Base-by-base conservation (phyloP, 441 rosid genomes). In the Codiaeum variegatum region DNA sequence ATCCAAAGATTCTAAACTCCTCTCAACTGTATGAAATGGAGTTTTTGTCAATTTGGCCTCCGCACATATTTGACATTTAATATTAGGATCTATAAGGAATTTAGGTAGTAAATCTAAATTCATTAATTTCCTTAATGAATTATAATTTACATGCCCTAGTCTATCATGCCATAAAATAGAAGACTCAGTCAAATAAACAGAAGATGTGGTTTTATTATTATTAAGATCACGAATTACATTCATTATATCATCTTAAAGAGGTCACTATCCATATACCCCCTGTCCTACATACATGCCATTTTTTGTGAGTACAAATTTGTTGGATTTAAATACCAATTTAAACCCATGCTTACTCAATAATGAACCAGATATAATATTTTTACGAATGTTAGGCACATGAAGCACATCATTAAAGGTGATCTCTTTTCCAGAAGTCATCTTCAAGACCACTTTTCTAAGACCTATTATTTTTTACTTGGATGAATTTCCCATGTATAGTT, bases 301-400 rank as follows among this genome's bases (percentile, higher is more conserved):
- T n/a, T 75, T 75, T 1, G 7, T 46, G n/a, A 75, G 0, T 15
- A 51, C 42, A 60, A 69, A 23, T 32, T 51, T 75, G 7, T 75
- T 7, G n/a, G n/a, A n/a, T n/a, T n/a, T n/a, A n/a, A n/a, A n/a
- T n/a, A n/a, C n/a, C n/a, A n/a, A n/a, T n/a, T 52, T 69, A 34
- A 71, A 60, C 13, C 31, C 44, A 32, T 71, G 13, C 7, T 61
- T 61, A 29, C 19, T 29, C 9, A 71, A 29, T 18, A 60, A 10
- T 0, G 68, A 71, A 3, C 21, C 13, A 28, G 60, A 51, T 3
- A 63, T 26, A 1, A 72, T 12, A 51, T 64, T 72, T 21, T 72
- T 51, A 1, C 10, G 4, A 36, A 72, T 32, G 49, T 72, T 16
- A 2, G 31, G 2, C 23, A 52, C 49, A 24, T 62, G 28, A 5